phyloP scores from a whole-genome alignment of 2,329 filamentous ascomycete genomes.

The Apiospora sp. region DNA sequence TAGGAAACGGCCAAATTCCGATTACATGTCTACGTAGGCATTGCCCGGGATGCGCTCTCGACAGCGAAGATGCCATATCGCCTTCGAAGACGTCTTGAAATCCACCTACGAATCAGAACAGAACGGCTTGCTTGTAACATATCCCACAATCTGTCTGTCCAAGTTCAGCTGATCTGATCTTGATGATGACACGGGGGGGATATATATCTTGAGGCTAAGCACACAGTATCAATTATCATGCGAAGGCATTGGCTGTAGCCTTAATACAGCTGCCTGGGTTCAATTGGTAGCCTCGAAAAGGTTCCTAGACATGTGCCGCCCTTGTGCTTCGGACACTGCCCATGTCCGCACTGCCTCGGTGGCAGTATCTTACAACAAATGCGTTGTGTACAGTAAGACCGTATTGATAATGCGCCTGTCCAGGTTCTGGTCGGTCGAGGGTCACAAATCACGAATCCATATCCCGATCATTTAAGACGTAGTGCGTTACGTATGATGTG shows the following conservation, averaged over 20 bases:
- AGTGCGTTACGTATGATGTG: background rate
- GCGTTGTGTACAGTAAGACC: constrained; percentile 16
- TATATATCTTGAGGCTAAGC: constrained; percentile 9
- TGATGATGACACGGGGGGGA: background rate
- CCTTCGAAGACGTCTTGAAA: background rate
- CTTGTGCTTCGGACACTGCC: constrained; percentile 14
- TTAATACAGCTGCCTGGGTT: constrained; percentile 14
- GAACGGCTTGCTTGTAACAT: background rate
- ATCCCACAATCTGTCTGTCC: background rate
- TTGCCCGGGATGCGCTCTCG: background rate
- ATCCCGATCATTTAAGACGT: background rate
- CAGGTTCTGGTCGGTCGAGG: background rate
- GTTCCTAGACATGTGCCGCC: constrained; percentile 14
- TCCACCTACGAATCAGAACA: background rate
- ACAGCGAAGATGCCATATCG: background rate
- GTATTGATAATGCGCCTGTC: background rate
- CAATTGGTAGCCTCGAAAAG: constrained; percentile 11
- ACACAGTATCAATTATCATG: constrained; percentile 7
- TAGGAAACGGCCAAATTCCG: constrained; percentile 18
- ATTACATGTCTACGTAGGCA: background rate
- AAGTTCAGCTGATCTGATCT: constrained; percentile 20
- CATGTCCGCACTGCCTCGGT: constrained; percentile 18
- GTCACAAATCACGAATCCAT: background rate
- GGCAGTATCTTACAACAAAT: constrained; percentile 12
- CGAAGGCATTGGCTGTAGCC: background rate